phyloP scores from a whole-genome alignment of 202 grass and related monocot genomes.

The Cymbopogon flexuosus region DNA sequence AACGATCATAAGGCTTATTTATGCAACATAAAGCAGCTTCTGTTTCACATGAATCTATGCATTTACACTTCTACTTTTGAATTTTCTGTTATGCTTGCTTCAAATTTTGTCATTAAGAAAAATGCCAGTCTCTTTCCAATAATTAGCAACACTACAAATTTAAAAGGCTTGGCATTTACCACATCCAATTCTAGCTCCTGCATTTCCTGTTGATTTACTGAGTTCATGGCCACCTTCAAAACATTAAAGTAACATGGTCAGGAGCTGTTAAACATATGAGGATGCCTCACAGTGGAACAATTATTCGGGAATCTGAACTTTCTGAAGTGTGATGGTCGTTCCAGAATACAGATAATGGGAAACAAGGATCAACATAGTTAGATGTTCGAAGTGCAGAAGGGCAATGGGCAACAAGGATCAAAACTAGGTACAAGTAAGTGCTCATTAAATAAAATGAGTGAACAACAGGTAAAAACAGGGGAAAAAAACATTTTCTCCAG shows the following conservation, averaged over 20 bases:
- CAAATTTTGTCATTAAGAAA: neutral
- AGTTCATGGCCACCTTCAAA: constrained; percentile 61
- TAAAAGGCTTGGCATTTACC: constrained; percentile 27
- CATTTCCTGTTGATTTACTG: constrained; percentile 61
- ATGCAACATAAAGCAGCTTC: neutral
- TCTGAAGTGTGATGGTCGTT: neutral
- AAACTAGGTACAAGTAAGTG: neutral
- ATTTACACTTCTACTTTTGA: neutral
- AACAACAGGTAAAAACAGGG: neutral
- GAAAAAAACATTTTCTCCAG: neutral
- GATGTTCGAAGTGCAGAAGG: neutral
- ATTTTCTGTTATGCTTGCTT: neutral
- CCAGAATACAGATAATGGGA: neutral
- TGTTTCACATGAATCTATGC: neutral
- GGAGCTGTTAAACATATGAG: neutral
- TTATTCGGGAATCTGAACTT: neutral
- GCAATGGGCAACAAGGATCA: neutral
- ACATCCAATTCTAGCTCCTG: constrained; percentile 66
- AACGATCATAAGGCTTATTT: neutral
- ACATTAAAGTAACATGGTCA: constrained; percentile 17
- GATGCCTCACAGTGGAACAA: neutral
- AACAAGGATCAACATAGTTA: neutral
- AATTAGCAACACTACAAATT: neutral
- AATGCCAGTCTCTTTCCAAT: neutral
- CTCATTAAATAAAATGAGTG: neutral